phyloP scores from a whole-genome alignment of 495 filamentous ascomycete genomes.

The Lasiosphaeria ovina region DNA sequence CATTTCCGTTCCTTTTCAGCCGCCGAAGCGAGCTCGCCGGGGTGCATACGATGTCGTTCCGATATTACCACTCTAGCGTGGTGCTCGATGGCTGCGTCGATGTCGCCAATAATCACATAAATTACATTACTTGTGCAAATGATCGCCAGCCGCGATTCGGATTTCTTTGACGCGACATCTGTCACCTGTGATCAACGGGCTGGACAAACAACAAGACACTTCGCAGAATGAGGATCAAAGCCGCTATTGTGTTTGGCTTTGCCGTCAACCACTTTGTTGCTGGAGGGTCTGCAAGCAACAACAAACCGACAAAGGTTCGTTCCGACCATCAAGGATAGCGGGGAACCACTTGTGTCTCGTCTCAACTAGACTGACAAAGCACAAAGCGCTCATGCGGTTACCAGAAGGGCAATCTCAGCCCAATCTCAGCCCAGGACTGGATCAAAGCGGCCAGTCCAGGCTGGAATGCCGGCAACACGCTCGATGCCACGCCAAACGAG shows the following conservation, averaged over 20 bases:
- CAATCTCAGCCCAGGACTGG: conserved; percentile 63
- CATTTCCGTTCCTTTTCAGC: conserved; percentile 2
- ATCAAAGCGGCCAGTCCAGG: conserved; percentile 70
- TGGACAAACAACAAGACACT: no score
- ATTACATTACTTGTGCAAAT: no score
- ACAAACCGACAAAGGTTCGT: background rate
- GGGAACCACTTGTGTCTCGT: background rate
- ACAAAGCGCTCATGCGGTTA: background rate
- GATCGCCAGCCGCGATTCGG: no score
- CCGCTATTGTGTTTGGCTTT: background rate
- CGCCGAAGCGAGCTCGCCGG: background rate
- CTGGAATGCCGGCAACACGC: conserved; percentile 60
- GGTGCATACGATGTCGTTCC: no score
- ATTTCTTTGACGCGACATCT: no score
- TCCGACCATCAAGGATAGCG: background rate
- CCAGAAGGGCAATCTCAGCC: conserved; percentile 41
- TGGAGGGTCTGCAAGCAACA: background rate
- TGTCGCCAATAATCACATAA: no score
- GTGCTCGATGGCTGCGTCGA: no score
- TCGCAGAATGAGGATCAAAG: background rate
- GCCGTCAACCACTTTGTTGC: background rate
- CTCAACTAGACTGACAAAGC: background rate
- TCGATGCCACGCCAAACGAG: conserved; percentile 58
- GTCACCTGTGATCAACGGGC: no score
- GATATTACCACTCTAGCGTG: background rate